Evolutionary conservation across 2,329 filamentous ascomycete species (phyloP), one percentile per base, ranked within the genome.

Genomic region (Colletotrichum chlorophyti): DNA sequence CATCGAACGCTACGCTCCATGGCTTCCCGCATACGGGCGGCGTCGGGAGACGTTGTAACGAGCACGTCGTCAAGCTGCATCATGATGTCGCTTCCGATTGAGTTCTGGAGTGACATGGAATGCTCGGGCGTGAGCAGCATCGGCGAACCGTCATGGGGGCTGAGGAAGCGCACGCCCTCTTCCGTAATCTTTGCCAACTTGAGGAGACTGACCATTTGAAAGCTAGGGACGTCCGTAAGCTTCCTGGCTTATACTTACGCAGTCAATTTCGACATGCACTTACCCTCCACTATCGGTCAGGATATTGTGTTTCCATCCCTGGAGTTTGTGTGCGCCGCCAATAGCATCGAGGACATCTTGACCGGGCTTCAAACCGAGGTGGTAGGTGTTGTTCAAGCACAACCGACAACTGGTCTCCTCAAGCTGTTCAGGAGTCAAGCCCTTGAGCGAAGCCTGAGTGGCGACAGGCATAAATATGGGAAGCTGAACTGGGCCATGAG

Each of bases 51-150:
- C 0, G 95, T 99, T 0, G 95, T 98, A 26, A 93, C 94, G 48
- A 99, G 90, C 12, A 99, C 96, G 74, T 99, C 96, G 79, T 99
- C 95, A 4, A 99, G 87, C 76, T 99, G 96, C 96, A 99, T 99
- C 65, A 98, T 97, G 66, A 99, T 98, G 75, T 99, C 95, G 63
- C 92, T 96, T 63, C 95, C 95, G 68, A 99, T 99, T 52, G 90
- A 94, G 75, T 99, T 98, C 72, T 99, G 95, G 4, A 99, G 83
- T 10, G 88, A 89, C 67, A 99, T 97, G 1, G 95, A 98, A 77
- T 98, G 94, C 73, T 99, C 96, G 0, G 95, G 95, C 0, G 95
- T 99, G 42, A 99, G 86, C 10, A 99, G 87, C 95, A 99, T 98
- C 7, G 94, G 94, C 3, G 87, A 88, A 29, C 93, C 93, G 78